Percentiles rank a stretch among this genome's conserved stretches.
phyloP scores from a whole-genome alignment of 768 basidiomycete species.

The Cubamyces lactineus region DNA sequence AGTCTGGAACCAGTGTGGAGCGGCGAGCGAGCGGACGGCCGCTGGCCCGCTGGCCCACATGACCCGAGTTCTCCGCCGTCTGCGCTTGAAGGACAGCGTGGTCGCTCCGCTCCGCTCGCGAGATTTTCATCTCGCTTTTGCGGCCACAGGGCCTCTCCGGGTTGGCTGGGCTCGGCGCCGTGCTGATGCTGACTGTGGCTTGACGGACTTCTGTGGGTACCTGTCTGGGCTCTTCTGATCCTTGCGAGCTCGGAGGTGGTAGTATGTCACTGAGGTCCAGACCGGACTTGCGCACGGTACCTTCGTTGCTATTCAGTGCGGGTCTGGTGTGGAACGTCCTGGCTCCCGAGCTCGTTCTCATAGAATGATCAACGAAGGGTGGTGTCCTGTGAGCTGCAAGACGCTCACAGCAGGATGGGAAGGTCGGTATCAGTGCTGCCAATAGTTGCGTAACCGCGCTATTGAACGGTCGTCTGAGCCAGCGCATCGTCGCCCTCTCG shows the following conservation, averaged over 20 bases:
- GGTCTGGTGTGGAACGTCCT: too few species aligned
- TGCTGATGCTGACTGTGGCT: not conserved
- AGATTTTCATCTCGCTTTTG: constrained; percentile 9
- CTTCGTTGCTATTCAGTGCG: not conserved
- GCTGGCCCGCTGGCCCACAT: not conserved
- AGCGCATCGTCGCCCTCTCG: too few species aligned
- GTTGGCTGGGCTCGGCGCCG: not conserved
- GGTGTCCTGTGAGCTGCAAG: too few species aligned
- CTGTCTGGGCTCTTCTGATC: constrained; percentile 14
- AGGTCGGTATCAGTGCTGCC: too few species aligned
- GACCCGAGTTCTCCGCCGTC: not conserved
- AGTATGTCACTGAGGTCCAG: not conserved
- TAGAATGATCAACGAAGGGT: too few species aligned
- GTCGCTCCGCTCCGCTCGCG: not conserved
- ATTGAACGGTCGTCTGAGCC: too few species aligned
- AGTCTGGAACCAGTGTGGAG: not conserved
- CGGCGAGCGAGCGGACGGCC: too few species aligned
- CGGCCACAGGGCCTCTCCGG: not conserved
- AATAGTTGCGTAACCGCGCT: too few species aligned
- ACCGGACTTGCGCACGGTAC: too few species aligned
- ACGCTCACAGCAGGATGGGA: too few species aligned
- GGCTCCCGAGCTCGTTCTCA: too few species aligned
- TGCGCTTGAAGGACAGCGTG: constrained; percentile 1
- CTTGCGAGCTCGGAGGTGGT: constrained; percentile 12
- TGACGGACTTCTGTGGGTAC: not conserved